Evolutionary conservation across 2,329 filamentous ascomycete species (phyloP).

Genomic region (Aspergillus latus): DNA sequence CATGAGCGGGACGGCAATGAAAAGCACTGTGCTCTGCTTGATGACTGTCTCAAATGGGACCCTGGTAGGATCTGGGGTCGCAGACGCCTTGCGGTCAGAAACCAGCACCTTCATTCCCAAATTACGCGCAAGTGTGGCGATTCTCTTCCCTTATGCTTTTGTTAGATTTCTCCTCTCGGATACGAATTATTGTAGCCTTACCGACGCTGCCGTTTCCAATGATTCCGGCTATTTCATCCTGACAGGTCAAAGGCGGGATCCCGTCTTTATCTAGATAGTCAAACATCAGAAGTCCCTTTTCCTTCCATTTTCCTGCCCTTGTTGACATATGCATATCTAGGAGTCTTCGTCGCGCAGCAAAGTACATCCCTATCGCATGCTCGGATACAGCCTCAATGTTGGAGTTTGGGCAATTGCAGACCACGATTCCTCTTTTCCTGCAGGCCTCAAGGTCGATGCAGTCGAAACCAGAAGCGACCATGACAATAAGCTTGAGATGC

Average conservation of each 20-base stretch:
- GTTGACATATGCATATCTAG: constrained; percentile 39
- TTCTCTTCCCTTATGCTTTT: constrained; percentile 35
- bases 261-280: constrained; percentile 27
- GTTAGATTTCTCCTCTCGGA: constrained; percentile 1
- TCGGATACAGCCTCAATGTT: constrained; percentile 52
- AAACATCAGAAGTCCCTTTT: constrained; percentile 38
- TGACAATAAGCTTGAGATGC: constrained; percentile 46
- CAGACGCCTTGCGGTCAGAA: constrained; percentile 47
- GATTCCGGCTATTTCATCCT: constrained; percentile 52
- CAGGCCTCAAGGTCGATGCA: constrained; percentile 48
- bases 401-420: constrained; percentile 49
- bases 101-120: constrained; percentile 53
- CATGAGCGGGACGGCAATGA: constrained; percentile 32
- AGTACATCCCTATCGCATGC: constrained; percentile 53
- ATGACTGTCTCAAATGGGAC: constrained; percentile 33
- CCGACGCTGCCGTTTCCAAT: constrained; percentile 53
- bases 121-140: constrained; percentile 46
- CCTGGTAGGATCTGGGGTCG: constrained; percentile 13
- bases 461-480: constrained; percentile 51
- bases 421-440: constrained; percentile 44
- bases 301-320: constrained; percentile 43
- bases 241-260: constrained; percentile 45
- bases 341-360: constrained; percentile 46
- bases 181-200: constrained; percentile 7
- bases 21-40: constrained; percentile 31